These are phyloP conservation scores for Lodderomyces beijingensis DNA, from an alignment of 1,139 yeast species.

Conservation along the genomic window DNA sequence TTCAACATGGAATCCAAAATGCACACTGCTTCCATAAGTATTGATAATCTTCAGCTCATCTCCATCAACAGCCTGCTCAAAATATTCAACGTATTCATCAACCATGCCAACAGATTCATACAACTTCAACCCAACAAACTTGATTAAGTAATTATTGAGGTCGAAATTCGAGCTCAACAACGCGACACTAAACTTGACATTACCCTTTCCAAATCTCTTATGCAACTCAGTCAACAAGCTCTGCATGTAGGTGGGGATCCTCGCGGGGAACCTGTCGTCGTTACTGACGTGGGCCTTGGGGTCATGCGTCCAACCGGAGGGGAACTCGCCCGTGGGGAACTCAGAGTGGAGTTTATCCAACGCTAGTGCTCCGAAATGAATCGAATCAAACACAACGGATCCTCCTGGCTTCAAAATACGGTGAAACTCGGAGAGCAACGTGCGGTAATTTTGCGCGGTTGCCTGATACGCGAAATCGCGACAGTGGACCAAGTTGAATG, in stretches of 20 bases:
- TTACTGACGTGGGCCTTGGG: slow-evolving; percentile 16
- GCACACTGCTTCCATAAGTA: slow-evolving; percentile 11
- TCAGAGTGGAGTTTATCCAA: slow-evolving; percentile 13
- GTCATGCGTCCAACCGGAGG: slow-evolving; percentile 14
- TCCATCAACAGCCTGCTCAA: slow-evolving; percentile 10
- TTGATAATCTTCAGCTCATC: slow-evolving; percentile 11
- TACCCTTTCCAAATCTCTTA: slow-evolving; percentile 29
- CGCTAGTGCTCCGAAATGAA: slow-evolving; percentile 19
- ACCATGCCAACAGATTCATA: slow-evolving; percentile 34
- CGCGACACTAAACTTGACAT: slow-evolving; percentile 29
- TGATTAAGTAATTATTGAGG: slow-evolving; percentile 28
- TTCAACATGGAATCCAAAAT: slow-evolving; percentile 20
- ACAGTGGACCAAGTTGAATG: slow-evolving; percentile 35
- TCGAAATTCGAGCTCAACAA: slow-evolving; percentile 30
- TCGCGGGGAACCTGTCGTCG: slow-evolving; percentile 17
- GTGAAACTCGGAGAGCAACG: slow-evolving; percentile 29
- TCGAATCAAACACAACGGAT: slow-evolving; percentile 28
- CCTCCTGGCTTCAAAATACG: slow-evolving; percentile 38
- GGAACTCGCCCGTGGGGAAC: slow-evolving; percentile 10
- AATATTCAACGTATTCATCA: slow-evolving; percentile 24
- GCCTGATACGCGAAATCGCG: slow-evolving; percentile 35
- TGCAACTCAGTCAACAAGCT: slow-evolving; percentile 21
- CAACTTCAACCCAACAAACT: slow-evolving; percentile 27
- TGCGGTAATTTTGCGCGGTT: slow-evolving; percentile 22
- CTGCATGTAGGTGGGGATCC: slow-evolving; percentile 25